Percentiles rank a stretch among this genome's conserved stretches.
Conservation (phyloP, 176 grass and related monocot genomes). For the Carex scoparia region DNA sequence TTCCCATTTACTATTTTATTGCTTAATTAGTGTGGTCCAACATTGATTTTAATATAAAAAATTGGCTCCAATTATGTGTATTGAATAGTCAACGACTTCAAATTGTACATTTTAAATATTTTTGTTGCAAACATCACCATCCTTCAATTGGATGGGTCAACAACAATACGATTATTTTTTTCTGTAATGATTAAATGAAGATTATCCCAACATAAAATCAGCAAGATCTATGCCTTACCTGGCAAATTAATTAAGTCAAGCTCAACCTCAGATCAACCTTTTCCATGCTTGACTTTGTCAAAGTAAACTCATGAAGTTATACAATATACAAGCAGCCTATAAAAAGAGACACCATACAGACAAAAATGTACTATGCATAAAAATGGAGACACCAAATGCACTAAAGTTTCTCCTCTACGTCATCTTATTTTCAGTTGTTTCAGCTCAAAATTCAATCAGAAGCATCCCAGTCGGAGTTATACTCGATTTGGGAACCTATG, state of each 20-base stretch:
- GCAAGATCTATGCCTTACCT: neutral
- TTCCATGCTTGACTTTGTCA: neutral
- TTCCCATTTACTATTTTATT: too few species aligned
- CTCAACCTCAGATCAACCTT: neutral
- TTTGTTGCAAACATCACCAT: neutral
- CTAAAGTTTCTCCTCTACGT: neutral
- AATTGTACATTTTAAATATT: neutral
- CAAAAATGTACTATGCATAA: neutral
- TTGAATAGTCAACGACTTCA: neutral
- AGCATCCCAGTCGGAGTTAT: constrained; percentile 27
- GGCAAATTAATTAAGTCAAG: neutral
- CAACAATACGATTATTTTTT: neutral
- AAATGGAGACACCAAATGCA: neutral
- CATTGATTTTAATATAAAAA: neutral
- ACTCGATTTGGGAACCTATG: constrained; percentile 27
- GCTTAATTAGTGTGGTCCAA: too few species aligned
- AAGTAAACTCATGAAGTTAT: neutral
- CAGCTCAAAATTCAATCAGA: neutral
- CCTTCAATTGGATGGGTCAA: neutral
- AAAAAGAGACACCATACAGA: neutral
- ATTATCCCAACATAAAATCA: neutral
- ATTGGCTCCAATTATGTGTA: neutral
- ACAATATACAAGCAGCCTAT: neutral
- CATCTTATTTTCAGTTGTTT: neutral
- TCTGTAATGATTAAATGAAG: neutral